Conservation (phyloP, 2,329 filamentous ascomycete species). For the Hymenoscyphus infarciens region DNA sequence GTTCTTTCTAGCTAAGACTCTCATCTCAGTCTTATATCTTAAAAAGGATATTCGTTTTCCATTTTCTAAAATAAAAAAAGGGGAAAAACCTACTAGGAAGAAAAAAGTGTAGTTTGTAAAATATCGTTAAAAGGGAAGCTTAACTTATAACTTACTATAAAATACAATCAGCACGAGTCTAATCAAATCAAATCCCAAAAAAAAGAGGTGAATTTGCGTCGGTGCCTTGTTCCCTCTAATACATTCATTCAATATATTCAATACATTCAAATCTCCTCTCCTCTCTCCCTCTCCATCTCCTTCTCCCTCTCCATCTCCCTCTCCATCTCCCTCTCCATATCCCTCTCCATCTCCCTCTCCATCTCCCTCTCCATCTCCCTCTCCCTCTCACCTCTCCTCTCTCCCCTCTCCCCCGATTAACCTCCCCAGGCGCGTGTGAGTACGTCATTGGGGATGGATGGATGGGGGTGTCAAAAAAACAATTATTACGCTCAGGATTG, state of each 20-base stretch:
- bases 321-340: neutral
- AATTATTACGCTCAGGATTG: neutral
- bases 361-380: neutral
- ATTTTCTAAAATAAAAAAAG: no score
- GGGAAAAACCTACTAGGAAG: no score
- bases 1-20: no score
- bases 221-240: neutral
- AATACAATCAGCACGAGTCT: neutral
- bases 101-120: no score
- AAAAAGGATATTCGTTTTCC: no score
- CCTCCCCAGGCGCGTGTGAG: neutral
- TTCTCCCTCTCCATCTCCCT: neutral
- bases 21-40: no score
- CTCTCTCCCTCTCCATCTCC: neutral
- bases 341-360: neutral
- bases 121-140: no score
- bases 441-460: neutral
- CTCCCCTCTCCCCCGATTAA: neutral
- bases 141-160: no score
- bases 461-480: no score
- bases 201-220: neutral
- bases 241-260: no score
- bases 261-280: no score
- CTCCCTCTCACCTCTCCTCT: neutral
- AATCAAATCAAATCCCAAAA: no score